Evolutionary conservation across 1,284 basidiomycete species (phyloP), one percentile per base, ranked within the genome.

Genomic region (Phlebopus sp.): DNA sequence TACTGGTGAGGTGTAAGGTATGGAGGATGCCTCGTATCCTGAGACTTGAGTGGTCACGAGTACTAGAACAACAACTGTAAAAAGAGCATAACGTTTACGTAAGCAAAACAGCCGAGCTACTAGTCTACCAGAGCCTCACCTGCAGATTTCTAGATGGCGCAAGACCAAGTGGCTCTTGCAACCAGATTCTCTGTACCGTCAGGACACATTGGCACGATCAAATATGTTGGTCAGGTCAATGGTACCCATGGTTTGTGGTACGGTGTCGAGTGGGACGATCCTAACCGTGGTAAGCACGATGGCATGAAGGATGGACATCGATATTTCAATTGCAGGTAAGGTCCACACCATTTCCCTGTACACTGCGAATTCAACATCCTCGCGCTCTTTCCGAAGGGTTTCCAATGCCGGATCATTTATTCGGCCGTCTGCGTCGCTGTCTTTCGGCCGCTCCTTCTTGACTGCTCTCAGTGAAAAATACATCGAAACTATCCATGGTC

Each of bases 181-280:
- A 70, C 76, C 39, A 78, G 86, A 44, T 70, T 88, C 52, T 66
- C 56, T 51, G 66, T 75, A 44, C 66, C 59, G 37, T 53, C 71
- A 40, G 78, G 74, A 18, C 62, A 79, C 57, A 57, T 76, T 41
- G 89, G 83, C 3, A 92, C 91, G 1, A 68, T 96, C 51, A 81
- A 72, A 66, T 95, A 81, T 60, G 66, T 78, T 5, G 92, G 92
- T 3, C 55, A 68, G 1, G 82, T 96, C 13, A 71, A 81, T 13
- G 78, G 78, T 15, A 82, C 88, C 0, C 62, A 68, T 7, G 90
- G 88, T 9, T 57, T 69, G 13, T 99, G 96, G 95, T 77, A 95
- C 4, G 96, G 96, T 11, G 79, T 98, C 43, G 95, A 98, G 71
- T 99, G 95, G 91, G 96, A 99, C 60, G 84, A 93, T 60, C 76